Percentiles rank a stretch among this genome's conserved stretches.
Conservation (phyloP, 2,329 filamentous ascomycete species). For the Sporothrix brunneoviolacea region DNA sequence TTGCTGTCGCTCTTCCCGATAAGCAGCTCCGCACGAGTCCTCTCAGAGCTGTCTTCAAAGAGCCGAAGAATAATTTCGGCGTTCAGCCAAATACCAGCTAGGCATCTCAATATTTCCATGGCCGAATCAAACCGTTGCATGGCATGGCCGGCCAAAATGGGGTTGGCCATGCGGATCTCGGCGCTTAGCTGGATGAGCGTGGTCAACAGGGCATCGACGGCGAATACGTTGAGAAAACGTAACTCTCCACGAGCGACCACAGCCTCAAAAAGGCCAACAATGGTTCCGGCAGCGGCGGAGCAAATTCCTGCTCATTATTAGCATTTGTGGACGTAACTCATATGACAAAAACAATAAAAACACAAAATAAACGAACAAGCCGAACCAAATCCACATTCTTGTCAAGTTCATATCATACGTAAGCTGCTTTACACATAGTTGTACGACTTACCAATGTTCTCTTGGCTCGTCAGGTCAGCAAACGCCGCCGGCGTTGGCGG, state of each 20-base stretch:
- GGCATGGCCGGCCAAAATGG: constrained; percentile 20
- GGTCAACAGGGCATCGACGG: constrained; percentile 6
- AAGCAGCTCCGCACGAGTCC: neutral
- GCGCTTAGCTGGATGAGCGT: constrained; percentile 20
- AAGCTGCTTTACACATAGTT: too few relatives aligned
- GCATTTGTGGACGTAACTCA: too few relatives aligned
- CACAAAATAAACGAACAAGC: too few relatives aligned
- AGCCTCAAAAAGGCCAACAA: constrained; percentile 1
- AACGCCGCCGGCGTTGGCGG: constrained; percentile 1
- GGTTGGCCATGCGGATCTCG: constrained; percentile 20
- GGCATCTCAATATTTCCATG: constrained; percentile 15
- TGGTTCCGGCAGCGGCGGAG: neutral
- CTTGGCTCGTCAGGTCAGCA: constrained; percentile 1
- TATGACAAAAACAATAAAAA: too few relatives aligned
- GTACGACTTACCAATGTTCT: constrained; percentile 13
- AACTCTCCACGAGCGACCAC: neutral
- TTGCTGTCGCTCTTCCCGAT: constrained; percentile 3
- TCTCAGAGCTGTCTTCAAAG: constrained; percentile 25
- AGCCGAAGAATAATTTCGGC: constrained; percentile 19
- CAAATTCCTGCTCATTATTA: neutral
- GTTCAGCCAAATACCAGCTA: constrained; percentile 21
- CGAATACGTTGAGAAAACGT: constrained; percentile 10
- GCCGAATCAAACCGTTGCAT: constrained; percentile 20
- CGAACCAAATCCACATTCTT: too few relatives aligned
- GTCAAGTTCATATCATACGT: too few relatives aligned